Evolutionary conservation across 345 rosid genomes (phyloP), one percentile per base, ranked within the genome.

Genomic region (Citrus hindsii): DNA sequence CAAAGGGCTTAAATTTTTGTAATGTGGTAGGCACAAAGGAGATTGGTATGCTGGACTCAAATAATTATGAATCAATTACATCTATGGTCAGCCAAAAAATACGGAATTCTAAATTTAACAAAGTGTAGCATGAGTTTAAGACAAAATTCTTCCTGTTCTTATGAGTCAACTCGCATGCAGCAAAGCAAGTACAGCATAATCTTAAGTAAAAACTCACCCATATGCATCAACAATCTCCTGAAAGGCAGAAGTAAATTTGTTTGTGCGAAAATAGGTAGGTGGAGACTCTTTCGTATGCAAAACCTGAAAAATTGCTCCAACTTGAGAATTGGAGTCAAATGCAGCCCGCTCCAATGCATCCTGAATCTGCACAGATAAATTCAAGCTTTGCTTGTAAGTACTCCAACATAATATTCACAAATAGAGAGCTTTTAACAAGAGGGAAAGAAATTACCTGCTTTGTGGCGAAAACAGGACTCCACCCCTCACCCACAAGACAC

Each of bases 221-320:
- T 94, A 94, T 2, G 98, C 97, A 73, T 96, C 99, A 75, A 96
- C 98, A 85, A 92, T 94, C 83, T 91, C 99, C 86, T 94, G 99
- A 82, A 94, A 91, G 24, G 97, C 98, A 79, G 95, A 76, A 61
- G 97, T 91, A 80, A 96, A 89, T 83, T 92, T 94, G 89, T 94
- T 94, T 77, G 97, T 91, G 70, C 93, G 89, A 78, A 96, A 96
- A 81, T 85, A 94, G 56, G 99, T 94, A 1, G 99, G 99, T 4
- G 99, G 99, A 75, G 86, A 80, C 81, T 94, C 99, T 84, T 87
- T 94, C 78, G 98, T 89, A 78, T 90, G 90, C 86, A 94, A 80
- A 81, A 92, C 88, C 85, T 88, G 97, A 84, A 96, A 86, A 83
- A 96, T 89, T 80, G 99, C 80, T 80, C 94, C 98, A 83, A 96